Evolutionary conservation across 202 grass and related monocot species (phyloP), one percentile per base, ranked within the genome.

Genomic region (Carex sylvatica): DNA sequence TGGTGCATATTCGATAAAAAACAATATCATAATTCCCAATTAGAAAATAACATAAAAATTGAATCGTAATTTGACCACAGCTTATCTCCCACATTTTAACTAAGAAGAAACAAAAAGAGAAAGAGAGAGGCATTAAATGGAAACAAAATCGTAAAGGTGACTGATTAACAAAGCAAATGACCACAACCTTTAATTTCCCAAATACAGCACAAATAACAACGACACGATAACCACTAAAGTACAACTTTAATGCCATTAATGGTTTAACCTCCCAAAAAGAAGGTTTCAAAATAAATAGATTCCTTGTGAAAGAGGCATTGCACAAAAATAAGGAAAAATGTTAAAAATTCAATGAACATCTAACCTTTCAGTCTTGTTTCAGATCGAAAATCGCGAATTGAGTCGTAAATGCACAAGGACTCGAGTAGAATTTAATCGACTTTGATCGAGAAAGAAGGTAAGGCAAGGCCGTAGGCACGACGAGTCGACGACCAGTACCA

Each of bases 311-410:
- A 66, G 26, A 28, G 11, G 38, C 79, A 81, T 65, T 81, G 61
- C 36, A 56, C 16, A 35, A 35, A 53, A 38, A 59, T 12, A 2
- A 19, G 4, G 1, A 35, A 59, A 47, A 58, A 26, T 5, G 26
- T 51, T 6, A 14, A 26, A 51, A 80, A 26, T 30, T 80, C 4
- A 64, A 56, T 5, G 22, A 65, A 64, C 1, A 0, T 19, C 60
- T 81, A 18, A 81, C 78, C 60, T 81, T 65, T 49, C 30, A 16
- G 20, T 80, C 3, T 24, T 65, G 19, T 26, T 69, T 82, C 3
- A 70, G 62, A 61, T 80, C 78, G 61, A 65, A 80, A 80, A 80
- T 62, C n/a, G 58, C 18, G 58, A 80, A 20, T 80, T 65, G 74
- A 19, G 15, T 36, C 16, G 53, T 53, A 36, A 59, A 77, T 20